A percentile compares a stretch with the other conserved stretches of the same genome.
These are phyloP conservation scores for Crithidia expoeki DNA, from an alignment of 208 protist species.

Conservation along the genomic window DNA sequence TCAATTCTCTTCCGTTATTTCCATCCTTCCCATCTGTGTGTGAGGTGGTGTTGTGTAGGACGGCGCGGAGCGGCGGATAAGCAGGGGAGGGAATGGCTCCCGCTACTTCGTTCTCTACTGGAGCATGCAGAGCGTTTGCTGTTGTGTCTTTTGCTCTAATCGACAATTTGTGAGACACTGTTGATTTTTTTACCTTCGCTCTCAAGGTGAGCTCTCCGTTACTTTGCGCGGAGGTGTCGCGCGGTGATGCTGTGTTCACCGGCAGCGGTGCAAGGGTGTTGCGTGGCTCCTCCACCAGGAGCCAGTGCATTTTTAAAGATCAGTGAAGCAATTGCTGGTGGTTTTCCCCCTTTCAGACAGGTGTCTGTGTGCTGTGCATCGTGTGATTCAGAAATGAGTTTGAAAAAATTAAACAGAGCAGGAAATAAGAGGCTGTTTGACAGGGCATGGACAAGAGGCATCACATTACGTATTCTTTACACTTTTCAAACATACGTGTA, in stretches of 20 bases:
- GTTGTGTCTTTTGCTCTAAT: not conserved
- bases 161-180: not conserved
- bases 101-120: not conserved
- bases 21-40: not conserved
- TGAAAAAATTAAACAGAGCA: too few relatives aligned
- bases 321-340: slow-evolving; percentile 4
- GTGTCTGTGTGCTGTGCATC: not conserved
- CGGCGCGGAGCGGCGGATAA: not conserved
- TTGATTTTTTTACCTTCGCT: not conserved
- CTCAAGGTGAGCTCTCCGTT: not conserved
- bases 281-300: not conserved
- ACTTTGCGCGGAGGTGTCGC: not conserved
- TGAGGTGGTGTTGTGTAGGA: not conserved
- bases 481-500: too few relatives aligned
- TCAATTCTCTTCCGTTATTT: too few relatives aligned
- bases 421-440: too few relatives aligned
- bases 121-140: not conserved
- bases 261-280: not conserved
- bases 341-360: not conserved
- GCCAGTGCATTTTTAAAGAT: slow-evolving; percentile 1
- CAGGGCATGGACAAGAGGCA: too few relatives aligned
- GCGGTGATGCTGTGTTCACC: not conserved
- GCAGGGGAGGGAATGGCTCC: not conserved
- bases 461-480: too few relatives aligned
- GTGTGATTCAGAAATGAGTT: too few relatives aligned